Percentiles rank a stretch among this genome's conserved stretches.
Evolutionary conservation across 768 basidiomycete genomes (phyloP).

Genomic region (Suillus clintonianus): DNA sequence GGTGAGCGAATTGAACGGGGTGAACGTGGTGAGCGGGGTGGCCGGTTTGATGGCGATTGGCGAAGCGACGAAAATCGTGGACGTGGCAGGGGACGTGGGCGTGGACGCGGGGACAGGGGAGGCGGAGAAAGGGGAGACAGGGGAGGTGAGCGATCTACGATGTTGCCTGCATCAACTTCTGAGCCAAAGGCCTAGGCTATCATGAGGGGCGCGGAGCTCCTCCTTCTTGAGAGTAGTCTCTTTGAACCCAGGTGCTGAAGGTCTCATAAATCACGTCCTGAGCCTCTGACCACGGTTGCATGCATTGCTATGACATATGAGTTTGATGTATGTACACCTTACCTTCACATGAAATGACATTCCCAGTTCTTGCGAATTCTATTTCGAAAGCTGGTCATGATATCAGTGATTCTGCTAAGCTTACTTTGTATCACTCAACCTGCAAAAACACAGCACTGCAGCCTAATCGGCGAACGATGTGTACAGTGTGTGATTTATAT

Average conservation of each 20-base stretch:
- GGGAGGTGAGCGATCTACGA: conserved; percentile 18
- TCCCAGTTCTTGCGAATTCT: not conserved
- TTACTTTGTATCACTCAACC: not conserved
- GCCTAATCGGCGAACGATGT: not conserved
- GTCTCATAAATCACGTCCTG: conserved; percentile 10
- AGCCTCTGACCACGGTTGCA: not conserved
- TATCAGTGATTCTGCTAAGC: not conserved
- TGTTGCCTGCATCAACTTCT: not conserved
- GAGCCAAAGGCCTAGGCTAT: conserved; percentile 13
- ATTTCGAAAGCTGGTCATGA: too few species aligned
- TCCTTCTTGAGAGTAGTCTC: conserved; percentile 11
- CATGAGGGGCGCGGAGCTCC: conserved; percentile 22
- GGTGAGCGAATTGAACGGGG: conserved; percentile 14
- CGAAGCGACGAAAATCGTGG: conserved; percentile 47
- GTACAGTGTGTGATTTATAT: not conserved
- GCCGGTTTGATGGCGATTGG: conserved; percentile 43
- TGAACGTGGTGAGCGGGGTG: conserved; percentile 19
- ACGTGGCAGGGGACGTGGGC: conserved; percentile 45
- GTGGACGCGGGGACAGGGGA: conserved; percentile 34
- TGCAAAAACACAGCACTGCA: too few species aligned
- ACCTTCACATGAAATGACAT: conserved; percentile 8
- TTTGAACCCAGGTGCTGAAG: not conserved
- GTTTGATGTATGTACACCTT: conserved; percentile 9
- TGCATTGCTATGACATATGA: conserved; percentile 4
- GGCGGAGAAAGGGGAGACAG: conserved; percentile 41